These are phyloP conservation scores for Pyrus pyrifolia DNA, from an alignment of 306 rosid genomes.

Conservation along the genomic window DNA sequence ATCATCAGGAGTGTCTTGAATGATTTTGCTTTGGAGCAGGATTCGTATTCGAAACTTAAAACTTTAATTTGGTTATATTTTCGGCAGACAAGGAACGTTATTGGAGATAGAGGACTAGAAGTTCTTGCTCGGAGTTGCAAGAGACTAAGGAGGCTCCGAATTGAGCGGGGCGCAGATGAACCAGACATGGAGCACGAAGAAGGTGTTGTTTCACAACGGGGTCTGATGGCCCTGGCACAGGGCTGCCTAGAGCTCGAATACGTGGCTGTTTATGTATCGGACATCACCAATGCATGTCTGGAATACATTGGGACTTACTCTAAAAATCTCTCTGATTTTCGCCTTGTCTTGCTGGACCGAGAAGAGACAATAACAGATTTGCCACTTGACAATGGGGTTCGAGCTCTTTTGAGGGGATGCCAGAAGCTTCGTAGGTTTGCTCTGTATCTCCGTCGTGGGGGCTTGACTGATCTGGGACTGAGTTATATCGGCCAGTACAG, in stretches of 20 bases:
- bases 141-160: slow-evolving; percentile 75
- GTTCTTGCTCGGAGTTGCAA: slow-evolving; percentile 70
- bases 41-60: slow-evolving; percentile 10
- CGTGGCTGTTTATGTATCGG: slow-evolving; percentile 84
- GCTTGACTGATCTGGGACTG: slow-evolving; percentile 72
- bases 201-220: slow-evolving; percentile 90
- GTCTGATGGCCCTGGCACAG: slow-evolving; percentile 76
- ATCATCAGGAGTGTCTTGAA: not conserved
- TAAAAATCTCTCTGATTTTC: slow-evolving; percentile 79
- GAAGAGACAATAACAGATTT: slow-evolving; percentile 66
- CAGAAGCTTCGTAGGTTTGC: slow-evolving; percentile 82
- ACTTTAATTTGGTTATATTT: slow-evolving; percentile 8
- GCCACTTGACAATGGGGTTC: slow-evolving; percentile 94
- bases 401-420: slow-evolving; percentile 75
- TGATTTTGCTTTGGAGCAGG: slow-evolving; percentile 4
- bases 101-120: slow-evolving; percentile 95
- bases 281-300: slow-evolving; percentile 66
- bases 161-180: slow-evolving; percentile 91
- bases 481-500: slow-evolving; percentile 75
- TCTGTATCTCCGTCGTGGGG: slow-evolving; percentile 77
- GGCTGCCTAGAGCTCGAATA: slow-evolving; percentile 88
- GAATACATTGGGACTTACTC: slow-evolving; percentile 66
- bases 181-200: slow-evolving; percentile 85
- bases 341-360: slow-evolving; percentile 81
- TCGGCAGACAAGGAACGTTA: slow-evolving; percentile 85